Base-by-base conservation (phyloP, 2,329 filamentous ascomycete species). In the Fusarium caatingaense region DNA sequence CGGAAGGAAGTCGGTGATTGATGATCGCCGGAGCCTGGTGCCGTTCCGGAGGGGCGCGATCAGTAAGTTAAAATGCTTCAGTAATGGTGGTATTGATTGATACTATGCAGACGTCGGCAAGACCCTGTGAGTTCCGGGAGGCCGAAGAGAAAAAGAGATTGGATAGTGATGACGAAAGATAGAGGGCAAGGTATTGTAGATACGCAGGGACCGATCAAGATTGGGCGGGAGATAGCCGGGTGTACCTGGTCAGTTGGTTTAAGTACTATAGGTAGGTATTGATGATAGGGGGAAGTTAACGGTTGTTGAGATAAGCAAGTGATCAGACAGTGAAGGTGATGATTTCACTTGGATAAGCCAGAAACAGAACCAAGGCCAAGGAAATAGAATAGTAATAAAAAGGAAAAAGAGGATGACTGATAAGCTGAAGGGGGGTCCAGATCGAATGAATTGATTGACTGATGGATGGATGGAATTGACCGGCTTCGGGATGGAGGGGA, bases 21-120 rank as follows among this genome's bases (percentile, higher is more conserved):
- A 65, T 56, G 68, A 74, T 73, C 62, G 70, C 66, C 72, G 60
- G 60, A 68, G 69, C 42, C 57, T 70, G 62, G 53, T 49, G 67
- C 58, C 41, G 71, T 67, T 72, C 55, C 67, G 64, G 70, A 66
- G 60, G 63, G 63, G 46, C 23, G 59, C 45, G 58, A 44, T 57
- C 60, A 53, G 62, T 34, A 50, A 50, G 51, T 64, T 57, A 32
- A 48, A 49, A 51, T 48, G 53, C 50, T 37, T 37, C 34, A 37
- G 18, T 37, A 37, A 37, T 37, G 46, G 58, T 32, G 16, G 45
- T 30, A 32, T 23, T 46, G 37, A 28, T 42, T 9, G 57, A 61
- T 32, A 34, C 30, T 20, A 34, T 46, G 40, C 30, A 46, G 40
- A 37, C 18, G 34, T 23, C 16, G 51, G 47, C 34, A 55, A 46